A percentile compares a stretch with the other conserved stretches of the same genome.
phyloP scores from a whole-genome alignment of 176 grass and related monocot species.

The Musa schizocarpa region DNA sequence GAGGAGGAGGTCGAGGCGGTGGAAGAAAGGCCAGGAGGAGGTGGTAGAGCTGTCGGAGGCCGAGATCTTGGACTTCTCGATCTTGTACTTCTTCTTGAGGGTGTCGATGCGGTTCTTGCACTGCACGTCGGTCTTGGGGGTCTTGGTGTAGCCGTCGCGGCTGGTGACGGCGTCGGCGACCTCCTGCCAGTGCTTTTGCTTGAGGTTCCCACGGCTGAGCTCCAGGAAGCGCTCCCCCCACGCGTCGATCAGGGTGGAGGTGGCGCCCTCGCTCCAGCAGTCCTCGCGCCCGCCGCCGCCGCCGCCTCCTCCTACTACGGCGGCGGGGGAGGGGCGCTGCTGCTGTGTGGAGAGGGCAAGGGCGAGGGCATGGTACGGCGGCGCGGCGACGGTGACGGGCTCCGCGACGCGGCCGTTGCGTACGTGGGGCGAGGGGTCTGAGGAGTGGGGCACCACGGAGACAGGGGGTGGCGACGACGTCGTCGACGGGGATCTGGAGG shows the following conservation, averaged over 20 bases:
- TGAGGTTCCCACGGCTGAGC: conserved; percentile 83
- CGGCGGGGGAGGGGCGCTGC: conserved; percentile 19
- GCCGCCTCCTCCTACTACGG: conserved; percentile 15
- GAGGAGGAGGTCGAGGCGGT: conserved; percentile 58
- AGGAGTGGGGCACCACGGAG: background rate
- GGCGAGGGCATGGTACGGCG: conserved; percentile 35
- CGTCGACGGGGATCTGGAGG: background rate
- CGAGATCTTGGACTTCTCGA: conserved; percentile 62
- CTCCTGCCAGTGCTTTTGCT: conserved; percentile 97
- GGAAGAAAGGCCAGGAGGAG: conserved; percentile 71
- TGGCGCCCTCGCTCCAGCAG: conserved; percentile 90
- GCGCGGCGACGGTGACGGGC: conserved; percentile 23
- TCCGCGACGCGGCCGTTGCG: conserved; percentile 24
- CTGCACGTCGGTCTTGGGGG: conserved; percentile 72
- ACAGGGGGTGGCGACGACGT: background rate
- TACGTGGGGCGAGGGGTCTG: conserved; percentile 10
- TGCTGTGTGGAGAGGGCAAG: conserved; percentile 74
- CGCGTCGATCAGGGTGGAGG: conserved; percentile 79
- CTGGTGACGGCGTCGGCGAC: conserved; percentile 82
- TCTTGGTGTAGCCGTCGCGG: conserved; percentile 78
- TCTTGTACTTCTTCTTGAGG: conserved; percentile 99
- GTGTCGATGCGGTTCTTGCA: conserved; percentile 99
- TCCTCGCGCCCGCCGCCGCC: conserved; percentile 62
- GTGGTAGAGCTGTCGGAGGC: background rate
- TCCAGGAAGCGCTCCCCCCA: conserved; percentile 90